These are phyloP conservation scores for Quercus aquifolioides DNA, from an alignment of 306 rosid genomes.

Conservation along the genomic window DNA sequence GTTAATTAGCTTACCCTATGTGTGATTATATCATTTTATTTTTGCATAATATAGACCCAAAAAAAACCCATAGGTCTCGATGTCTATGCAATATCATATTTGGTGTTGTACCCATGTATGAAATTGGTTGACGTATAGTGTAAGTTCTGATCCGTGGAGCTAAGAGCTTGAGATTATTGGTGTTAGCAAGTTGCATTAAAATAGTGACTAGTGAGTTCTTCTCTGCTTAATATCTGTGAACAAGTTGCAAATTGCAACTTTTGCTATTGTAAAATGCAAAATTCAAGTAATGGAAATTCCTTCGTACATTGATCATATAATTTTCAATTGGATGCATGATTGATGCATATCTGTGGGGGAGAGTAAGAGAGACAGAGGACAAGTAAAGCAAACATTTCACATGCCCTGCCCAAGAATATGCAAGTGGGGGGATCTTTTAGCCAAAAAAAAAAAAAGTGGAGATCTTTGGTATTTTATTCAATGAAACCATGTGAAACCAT, in stretches of 20 bases:
- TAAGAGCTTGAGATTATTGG: not conserved
- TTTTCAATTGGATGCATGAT: not conserved
- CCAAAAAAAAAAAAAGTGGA: no score
- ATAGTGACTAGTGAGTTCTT: not conserved
- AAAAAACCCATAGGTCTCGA: no score
- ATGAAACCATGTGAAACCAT: no score
- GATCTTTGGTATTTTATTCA: no score
- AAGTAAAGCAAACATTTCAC: not conserved
- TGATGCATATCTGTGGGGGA: not conserved
- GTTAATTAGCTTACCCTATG: not conserved
- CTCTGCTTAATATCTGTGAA: not conserved
- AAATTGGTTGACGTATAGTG: not conserved
- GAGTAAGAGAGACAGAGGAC: not conserved
- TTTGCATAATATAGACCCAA: not conserved
- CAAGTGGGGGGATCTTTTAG: no score
- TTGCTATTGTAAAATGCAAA: not conserved
- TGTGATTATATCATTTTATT: not conserved
- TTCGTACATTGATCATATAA: not conserved
- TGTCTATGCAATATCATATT: no score
- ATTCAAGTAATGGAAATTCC: not conserved
- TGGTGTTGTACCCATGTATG: not conserved
- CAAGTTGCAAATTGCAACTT: not conserved
- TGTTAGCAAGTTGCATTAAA: not conserved
- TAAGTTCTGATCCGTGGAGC: not conserved
- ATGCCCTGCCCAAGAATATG: no score